Conservation (phyloP, 2,329 filamentous ascomycete species). For the Gremmenia infestans region DNA sequence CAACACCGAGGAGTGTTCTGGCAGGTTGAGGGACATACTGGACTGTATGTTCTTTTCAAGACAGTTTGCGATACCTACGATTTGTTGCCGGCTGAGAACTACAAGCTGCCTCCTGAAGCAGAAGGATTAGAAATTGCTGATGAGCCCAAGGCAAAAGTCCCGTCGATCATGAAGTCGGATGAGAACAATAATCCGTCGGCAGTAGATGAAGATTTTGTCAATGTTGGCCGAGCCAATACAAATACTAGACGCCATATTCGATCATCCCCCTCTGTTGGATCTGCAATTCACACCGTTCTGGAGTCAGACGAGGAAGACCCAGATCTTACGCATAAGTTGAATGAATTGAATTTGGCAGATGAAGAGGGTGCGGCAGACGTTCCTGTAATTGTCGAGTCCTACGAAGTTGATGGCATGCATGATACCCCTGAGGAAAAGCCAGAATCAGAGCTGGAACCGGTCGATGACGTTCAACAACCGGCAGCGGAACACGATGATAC, state of each 20-base stretch:
- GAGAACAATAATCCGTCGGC: constrained; percentile 27
- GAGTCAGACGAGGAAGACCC: constrained; percentile 76
- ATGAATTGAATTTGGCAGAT: constrained; percentile 43
- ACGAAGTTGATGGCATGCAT: constrained; percentile 23
- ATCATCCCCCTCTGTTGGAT: constrained; percentile 74
- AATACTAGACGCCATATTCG: constrained; percentile 79
- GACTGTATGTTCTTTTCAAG: constrained; percentile 94
- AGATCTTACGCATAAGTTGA: constrained; percentile 43
- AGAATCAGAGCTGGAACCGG: constrained; percentile 5
- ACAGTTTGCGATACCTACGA: constrained; percentile 91
- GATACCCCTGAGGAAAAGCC: constrained; percentile 12
- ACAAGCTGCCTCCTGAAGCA: constrained; percentile 89
- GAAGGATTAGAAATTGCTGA: constrained; percentile 66
- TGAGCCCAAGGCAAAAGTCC: constrained; percentile 36
- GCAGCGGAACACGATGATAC: constrained; percentile 3
- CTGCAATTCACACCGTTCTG: constrained; percentile 73
- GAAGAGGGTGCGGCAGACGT: constrained; percentile 21
- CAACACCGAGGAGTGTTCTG: constrained; percentile 94
- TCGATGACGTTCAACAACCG: constrained; percentile 5
- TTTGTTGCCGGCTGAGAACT: constrained; percentile 87
- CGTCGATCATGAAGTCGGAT: constrained; percentile 34
- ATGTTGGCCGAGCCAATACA: constrained; percentile 46
- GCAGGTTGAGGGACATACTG: constrained; percentile 85
- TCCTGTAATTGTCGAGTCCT: constrained; percentile 29
- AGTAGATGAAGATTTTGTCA: constrained; percentile 47